These are phyloP conservation scores for Pyrenopolyporus hunteri DNA, from an alignment of 495 filamentous ascomycete species.

Conservation along the genomic window DNA sequence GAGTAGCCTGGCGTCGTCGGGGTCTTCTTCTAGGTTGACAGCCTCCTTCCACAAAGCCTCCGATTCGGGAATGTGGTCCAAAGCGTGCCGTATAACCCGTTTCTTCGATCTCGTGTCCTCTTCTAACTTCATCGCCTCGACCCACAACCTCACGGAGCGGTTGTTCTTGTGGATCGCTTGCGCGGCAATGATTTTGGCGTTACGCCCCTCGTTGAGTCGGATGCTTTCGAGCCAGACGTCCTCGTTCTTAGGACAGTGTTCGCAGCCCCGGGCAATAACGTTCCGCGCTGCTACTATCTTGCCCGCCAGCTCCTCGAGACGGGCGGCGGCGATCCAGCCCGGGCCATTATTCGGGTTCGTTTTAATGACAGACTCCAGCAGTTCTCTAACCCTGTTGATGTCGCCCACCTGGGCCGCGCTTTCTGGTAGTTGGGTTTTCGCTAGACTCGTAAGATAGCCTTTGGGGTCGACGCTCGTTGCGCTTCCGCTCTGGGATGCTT, in stretches of 20 bases:
- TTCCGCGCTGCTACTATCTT: slow-evolving; percentile 86
- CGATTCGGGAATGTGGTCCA: slow-evolving; percentile 88
- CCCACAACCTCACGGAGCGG: slow-evolving; percentile 87
- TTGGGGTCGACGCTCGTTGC: slow-evolving; percentile 93
- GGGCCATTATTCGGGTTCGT: slow-evolving; percentile 94
- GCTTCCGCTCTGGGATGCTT: slow-evolving; percentile 76
- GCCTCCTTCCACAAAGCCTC: slow-evolving; percentile 96
- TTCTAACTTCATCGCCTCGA: slow-evolving; percentile 93
- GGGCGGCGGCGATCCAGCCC: slow-evolving; percentile 95
- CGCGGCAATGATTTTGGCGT: slow-evolving; percentile 95
- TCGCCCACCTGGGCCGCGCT: slow-evolving; percentile 87
- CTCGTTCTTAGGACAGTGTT: slow-evolving; percentile 90
- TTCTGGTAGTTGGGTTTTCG: slow-evolving; percentile 76
- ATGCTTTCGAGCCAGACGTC: slow-evolving; percentile 97
- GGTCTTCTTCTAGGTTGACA: slow-evolving; percentile 93
- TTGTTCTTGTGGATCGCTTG: slow-evolving; percentile 90
- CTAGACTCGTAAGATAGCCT: slow-evolving; percentile 91
- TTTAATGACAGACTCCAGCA: slow-evolving; percentile 92
- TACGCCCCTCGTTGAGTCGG: slow-evolving; percentile 85
- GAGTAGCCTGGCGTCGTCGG: slow-evolving; percentile 81
- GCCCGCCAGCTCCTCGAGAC: slow-evolving; percentile 89
- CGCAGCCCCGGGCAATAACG: slow-evolving; percentile 82
- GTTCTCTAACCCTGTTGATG: slow-evolving; percentile 90
- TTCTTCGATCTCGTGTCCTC: slow-evolving; percentile 80
- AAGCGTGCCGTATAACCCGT: slow-evolving; percentile 83